Evolutionary conservation across 2,329 filamentous ascomycete genomes (phyloP), one percentile per base, ranked within the genome.

Genomic region (Botrytis aclada): DNA sequence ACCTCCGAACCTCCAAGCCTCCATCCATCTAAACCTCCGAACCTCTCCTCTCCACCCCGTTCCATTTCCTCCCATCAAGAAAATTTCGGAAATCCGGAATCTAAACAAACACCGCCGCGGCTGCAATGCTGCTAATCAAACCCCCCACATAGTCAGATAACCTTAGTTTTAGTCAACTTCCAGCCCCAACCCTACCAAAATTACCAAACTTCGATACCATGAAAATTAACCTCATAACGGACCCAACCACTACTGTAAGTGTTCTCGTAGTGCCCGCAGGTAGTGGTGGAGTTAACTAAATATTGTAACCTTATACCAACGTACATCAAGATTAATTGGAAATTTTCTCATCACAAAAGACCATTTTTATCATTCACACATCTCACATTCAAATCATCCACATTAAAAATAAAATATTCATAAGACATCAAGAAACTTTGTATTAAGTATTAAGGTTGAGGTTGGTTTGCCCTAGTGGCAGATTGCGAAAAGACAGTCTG

Each of bases 401-500:
- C 16, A 14, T 9, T 10, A 8, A 65, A 37, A 61, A 25, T 18
- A 25, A 60, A 41, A 29, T 16, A 37, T 72, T 72, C 70, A 69
- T 72, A 67, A 66, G 37, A 70, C 70, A 66, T 72, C 56, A 80
- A 74, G 76, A 77, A 74, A 76, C 70, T 80, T 80, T 80, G 54
- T 80, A 81, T 81, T 81, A 81, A 74, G 74, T 81, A 81, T 81
- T 81, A 81, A 76, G 63, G 74, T 73, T 70, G 74, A 75, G 70
- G 72, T 75, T 69, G 65, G 74, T 75, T 78, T 81, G 80, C 80
- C 80, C 80, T 81, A 81, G 75, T 79, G 80, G 80, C 80, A 81
- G 80, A 81, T 80, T 80, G 79, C 78, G 75, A 78, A 80, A 79
- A 79, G 78, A 81, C 78, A 80, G 80, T 80, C 80, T 81, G 80